Evolutionary conservation across 805 yeast genomes (phyloP).

Genomic region (Maudiozyma bulderi): DNA sequence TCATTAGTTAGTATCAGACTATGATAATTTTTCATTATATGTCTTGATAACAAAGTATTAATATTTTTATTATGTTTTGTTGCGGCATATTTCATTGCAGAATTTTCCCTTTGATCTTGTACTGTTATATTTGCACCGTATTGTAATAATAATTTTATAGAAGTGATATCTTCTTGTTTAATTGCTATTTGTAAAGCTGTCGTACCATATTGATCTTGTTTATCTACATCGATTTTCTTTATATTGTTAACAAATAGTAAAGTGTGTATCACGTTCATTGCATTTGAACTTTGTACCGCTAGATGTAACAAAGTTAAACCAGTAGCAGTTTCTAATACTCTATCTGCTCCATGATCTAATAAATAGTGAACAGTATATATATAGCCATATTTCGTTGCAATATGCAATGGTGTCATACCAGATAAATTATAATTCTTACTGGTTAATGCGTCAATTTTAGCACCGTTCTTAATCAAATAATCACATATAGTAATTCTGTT

Average conservation of each 20-base stretch:
- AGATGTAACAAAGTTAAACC: conserved; percentile 75
- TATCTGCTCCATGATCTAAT: conserved; percentile 53
- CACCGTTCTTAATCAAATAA: conserved; percentile 53
- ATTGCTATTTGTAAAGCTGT: conserved; percentile 90
- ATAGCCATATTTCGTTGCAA: conserved; percentile 83
- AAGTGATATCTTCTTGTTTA: conserved; percentile 76
- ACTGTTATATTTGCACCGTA: conserved; percentile 59
- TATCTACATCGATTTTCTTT: conserved; percentile 46
- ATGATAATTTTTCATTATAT: conserved; percentile 14
- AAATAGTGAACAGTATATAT: conserved; percentile 69
- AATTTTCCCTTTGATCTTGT: conserved; percentile 56
- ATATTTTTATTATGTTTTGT: conserved; percentile 56
- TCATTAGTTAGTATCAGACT: background rate
- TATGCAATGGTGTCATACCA: conserved; percentile 60
- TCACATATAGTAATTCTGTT: conserved; percentile 55
- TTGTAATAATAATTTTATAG: conserved; percentile 57
- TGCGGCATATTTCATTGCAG: conserved; percentile 77
- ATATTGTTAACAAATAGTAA: conserved; percentile 31
- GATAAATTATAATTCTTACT: background rate
- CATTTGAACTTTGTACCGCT: conserved; percentile 82
- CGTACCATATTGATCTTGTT: conserved; percentile 55
- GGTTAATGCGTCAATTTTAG: conserved; percentile 40
- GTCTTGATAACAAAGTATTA: conserved; percentile 37
- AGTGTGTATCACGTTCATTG: conserved; percentile 61
- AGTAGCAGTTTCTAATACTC: conserved; percentile 49